A percentile compares a stretch with the other conserved stretches of the same genome.
phyloP scores from a whole-genome alignment of 1,139 yeast genomes.

The Zygoascus sp. region DNA sequence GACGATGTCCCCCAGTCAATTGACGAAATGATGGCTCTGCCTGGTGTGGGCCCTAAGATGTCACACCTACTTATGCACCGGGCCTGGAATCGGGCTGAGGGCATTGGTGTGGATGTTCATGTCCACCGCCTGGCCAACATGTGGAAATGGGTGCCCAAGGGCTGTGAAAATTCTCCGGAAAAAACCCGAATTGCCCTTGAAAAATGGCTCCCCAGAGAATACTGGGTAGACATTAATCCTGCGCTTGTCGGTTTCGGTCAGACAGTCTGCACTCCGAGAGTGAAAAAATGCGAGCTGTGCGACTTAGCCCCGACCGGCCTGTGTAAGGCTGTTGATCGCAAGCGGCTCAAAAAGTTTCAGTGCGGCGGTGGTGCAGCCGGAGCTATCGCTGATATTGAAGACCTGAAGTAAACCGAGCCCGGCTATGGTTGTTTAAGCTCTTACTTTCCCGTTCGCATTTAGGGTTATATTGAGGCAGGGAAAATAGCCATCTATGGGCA shows the following conservation, averaged over 20 bases:
- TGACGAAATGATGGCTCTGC: conserved; percentile 60
- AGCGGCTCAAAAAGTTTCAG: conserved; percentile 12
- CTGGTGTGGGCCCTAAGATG: conserved; percentile 98
- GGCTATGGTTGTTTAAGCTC: not conserved
- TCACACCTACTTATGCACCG: conserved; percentile 74
- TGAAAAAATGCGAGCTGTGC: conserved; percentile 72
- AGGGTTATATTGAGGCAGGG: too few species aligned
- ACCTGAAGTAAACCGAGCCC: not conserved
- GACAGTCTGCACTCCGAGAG: conserved; percentile 71
- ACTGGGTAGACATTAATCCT: conserved; percentile 85
- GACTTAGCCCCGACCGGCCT: conserved; percentile 47
- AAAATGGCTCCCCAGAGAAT: conserved; percentile 64
- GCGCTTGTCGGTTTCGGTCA: conserved; percentile 92
- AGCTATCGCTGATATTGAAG: conserved; percentile 6
- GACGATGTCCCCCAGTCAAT: conserved; percentile 64
- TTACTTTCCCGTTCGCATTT: not conserved
- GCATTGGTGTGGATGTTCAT: conserved; percentile 94
- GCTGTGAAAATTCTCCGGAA: conserved; percentile 56
- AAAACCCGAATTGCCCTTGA: conserved; percentile 65
- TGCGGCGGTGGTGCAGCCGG: too few species aligned
- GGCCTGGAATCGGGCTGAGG: conserved; percentile 70
- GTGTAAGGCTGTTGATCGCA: conserved; percentile 36
- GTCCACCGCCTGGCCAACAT: conserved; percentile 73
- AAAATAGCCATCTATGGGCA: too few species aligned
- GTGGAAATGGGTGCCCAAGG: conserved; percentile 66